Evolutionary conservation across 371 early-diverging fungal species (phyloP).

Genomic region (Zychaea mexicana): DNA sequence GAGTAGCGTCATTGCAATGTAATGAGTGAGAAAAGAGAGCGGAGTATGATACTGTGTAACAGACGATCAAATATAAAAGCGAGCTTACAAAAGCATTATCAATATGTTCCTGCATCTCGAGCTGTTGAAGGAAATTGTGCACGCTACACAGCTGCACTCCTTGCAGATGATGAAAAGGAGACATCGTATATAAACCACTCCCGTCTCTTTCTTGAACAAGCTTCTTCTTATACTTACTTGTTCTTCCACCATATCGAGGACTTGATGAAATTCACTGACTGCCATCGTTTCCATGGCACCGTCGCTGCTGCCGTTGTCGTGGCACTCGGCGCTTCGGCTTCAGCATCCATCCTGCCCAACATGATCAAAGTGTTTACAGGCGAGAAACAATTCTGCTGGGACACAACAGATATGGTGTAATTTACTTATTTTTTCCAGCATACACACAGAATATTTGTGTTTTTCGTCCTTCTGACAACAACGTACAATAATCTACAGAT

Average conservation of each 20-base stretch:
- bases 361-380: not conserved
- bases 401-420: constrained; percentile 5
- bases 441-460: not conserved
- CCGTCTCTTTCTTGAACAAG: too few species aligned
- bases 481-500: not conserved
- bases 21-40: not conserved
- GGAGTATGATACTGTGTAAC: constrained; percentile 3
- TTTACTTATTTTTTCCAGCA: too few species aligned
- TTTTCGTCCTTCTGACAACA: too few species aligned
- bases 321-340: not conserved
- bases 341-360: not conserved
- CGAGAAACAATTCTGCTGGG: constrained; percentile 10
- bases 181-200: not conserved
- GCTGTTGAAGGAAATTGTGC: not conserved
- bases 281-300: not conserved
- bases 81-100: too few species aligned
- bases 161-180: not conserved
- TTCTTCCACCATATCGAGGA: not conserved
- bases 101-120: not conserved
- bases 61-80: not conserved
- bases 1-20: not conserved
- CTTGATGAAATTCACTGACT: not conserved
- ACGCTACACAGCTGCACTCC: not conserved
- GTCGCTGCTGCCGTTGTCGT: not conserved
- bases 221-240: not conserved